Base-by-base conservation (phyloP, 495 filamentous ascomycete species). In the Penicillium soppii region DNA sequence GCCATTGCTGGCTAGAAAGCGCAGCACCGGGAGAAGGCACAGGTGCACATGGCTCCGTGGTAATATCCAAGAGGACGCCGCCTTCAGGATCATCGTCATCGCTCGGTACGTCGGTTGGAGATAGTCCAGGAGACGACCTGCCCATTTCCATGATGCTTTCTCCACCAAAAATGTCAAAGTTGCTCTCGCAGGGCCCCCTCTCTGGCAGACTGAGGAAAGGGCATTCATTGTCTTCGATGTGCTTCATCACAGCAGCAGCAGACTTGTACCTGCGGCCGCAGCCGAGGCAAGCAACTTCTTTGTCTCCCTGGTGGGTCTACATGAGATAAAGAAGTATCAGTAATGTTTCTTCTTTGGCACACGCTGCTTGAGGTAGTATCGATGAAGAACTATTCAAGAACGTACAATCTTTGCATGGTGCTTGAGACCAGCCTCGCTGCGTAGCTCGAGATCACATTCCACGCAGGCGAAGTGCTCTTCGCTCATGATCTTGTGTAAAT, bases 181-280 rank as follows among this genome's bases (percentile, higher is more conserved):
- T 37, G 10, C 13, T 15, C 1, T 39, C 45, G 7, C 17, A 10
- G 12, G 12, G 17, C 15, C 6, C 4, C 27, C 10, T 45, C 1
- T 25, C 15, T 21, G 36, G 27, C 26, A 37, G n/a, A 1, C 7
- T 5, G 23, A 47, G 30, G 1, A 49, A 43, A 3, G 36, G 30
- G 50, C 82, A 83, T 7, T 72, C 58, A n/a, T 71, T 69, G 7
- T 60, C 48, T 49, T 83, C 78, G 20, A 82, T 67, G 47, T 85
- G 82, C n/a, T 56, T 57, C 40, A 83, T 72, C 7, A 79, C 46
- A 7, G 45, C 60, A 6, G 63, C 54, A 2, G 80, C 82, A 36
- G 58, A 67, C 9, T 56, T 61, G 62, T 80, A 85, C 2, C 54
- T 43, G 7, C 26, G 29, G 5, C 51, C 50, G 57, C 82, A 85